phyloP scores from a whole-genome alignment of 2,329 filamentous ascomycete species.

The Amphichorda felina region DNA sequence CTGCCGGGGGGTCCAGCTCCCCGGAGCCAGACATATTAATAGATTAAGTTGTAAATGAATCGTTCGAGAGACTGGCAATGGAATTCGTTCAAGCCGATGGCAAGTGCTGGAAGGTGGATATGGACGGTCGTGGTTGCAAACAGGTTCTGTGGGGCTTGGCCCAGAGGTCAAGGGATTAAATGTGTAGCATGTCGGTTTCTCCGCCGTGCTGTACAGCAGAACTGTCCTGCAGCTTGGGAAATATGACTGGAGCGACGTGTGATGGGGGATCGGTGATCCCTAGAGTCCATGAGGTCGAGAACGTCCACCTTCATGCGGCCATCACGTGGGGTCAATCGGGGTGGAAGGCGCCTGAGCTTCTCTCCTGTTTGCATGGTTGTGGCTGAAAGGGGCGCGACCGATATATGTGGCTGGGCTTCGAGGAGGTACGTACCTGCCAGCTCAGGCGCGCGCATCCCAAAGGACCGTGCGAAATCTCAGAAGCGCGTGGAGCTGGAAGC shows the following conservation, averaged over 20 bases:
- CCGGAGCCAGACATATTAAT: conserved; percentile 15
- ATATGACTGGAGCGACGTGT: too few relatives aligned
- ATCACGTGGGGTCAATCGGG: background rate
- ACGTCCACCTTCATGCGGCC: background rate
- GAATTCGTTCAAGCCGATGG: background rate
- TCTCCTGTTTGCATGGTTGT: too few relatives aligned
- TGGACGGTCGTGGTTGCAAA: too few relatives aligned
- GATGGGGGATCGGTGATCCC: background rate
- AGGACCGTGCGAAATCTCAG: conserved; percentile 1
- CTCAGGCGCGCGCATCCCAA: background rate
- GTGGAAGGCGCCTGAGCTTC: too few relatives aligned
- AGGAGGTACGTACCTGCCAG: too few relatives aligned
- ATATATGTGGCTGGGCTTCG: too few relatives aligned
- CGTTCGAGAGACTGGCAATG: too few relatives aligned
- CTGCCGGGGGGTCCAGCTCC: conserved; percentile 18
- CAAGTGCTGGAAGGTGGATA: too few relatives aligned
- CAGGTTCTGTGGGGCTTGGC: background rate
- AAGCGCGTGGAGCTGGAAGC: conserved; percentile 2
- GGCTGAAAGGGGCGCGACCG: too few relatives aligned
- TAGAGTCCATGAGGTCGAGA: background rate
- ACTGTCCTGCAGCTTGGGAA: too few relatives aligned
- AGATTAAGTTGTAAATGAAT: background rate
- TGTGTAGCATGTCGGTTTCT: background rate
- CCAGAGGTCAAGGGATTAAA: background rate
- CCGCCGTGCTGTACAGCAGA: too few relatives aligned